A percentile compares a stretch with the other conserved stretches of the same genome.
Evolutionary conservation across 257 asterid genomes (phyloP).

Genomic region (Ilex aquifolium): DNA sequence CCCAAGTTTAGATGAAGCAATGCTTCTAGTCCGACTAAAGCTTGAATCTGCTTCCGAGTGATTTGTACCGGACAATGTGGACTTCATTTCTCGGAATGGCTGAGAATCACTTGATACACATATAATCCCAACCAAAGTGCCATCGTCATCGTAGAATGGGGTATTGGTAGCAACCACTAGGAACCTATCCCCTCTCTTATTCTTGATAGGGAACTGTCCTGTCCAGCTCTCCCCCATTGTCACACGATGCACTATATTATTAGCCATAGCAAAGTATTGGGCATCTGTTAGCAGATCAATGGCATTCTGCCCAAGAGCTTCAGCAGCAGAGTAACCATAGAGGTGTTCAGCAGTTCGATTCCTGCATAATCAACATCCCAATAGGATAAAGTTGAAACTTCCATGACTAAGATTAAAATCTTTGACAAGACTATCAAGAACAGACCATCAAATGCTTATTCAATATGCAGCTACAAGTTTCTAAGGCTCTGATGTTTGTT

Average conservation of each 20-base stretch:
- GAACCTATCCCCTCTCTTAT: constrained; percentile 57
- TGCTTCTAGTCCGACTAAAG: constrained; percentile 36
- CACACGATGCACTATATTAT: constrained; percentile 44
- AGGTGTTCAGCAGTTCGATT: constrained; percentile 67
- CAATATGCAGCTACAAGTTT: background rate
- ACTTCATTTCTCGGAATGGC: constrained; percentile 50
- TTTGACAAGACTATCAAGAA: background rate
- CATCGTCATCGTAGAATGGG: constrained; percentile 80
- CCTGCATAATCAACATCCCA: constrained; percentile 37
- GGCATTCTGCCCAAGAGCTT: constrained; percentile 60
- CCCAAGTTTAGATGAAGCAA: constrained; percentile 54
- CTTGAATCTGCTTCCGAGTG: constrained; percentile 31
- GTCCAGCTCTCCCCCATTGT: constrained; percentile 75
- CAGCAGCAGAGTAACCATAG: constrained; percentile 64
- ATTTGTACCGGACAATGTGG: constrained; percentile 22
- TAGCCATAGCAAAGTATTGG: constrained; percentile 37
- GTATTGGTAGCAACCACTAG: constrained; percentile 53
- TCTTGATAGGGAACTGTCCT: constrained; percentile 70
- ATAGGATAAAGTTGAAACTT: background rate
- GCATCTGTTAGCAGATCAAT: constrained; percentile 49
- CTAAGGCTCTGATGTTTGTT: no score
- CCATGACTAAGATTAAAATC: no score
- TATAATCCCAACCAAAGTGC: constrained; percentile 58
- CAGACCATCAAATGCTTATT: background rate
- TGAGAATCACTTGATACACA: constrained; percentile 58